These are phyloP conservation scores for Hypocrella siamensis DNA, from an alignment of 2,329 filamentous ascomycete genomes.

Conservation along the genomic window DNA sequence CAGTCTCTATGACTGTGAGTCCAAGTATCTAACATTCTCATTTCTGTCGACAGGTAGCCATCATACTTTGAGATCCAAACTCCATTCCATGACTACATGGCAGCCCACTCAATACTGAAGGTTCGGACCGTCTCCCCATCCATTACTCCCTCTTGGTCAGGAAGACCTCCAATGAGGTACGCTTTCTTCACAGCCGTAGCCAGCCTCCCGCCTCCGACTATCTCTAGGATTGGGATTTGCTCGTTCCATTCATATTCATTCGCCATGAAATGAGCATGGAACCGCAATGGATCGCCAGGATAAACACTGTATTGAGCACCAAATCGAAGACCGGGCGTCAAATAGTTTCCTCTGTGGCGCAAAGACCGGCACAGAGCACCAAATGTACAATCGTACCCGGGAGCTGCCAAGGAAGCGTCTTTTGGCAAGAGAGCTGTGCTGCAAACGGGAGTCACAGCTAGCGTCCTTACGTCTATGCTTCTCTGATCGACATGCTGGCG, in stretches of 20 bases:
- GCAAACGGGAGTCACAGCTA: constrained; percentile 17
- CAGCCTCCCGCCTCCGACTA: constrained; percentile 73
- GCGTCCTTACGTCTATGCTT: background rate
- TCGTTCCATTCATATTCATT: constrained; percentile 80
- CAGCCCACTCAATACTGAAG: constrained; percentile 88
- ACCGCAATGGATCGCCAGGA: constrained; percentile 84
- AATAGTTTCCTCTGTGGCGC: constrained; percentile 65
- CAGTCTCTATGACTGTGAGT: too few relatives aligned
- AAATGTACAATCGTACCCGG: constrained; percentile 5
- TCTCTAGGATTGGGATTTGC: constrained; percentile 66
- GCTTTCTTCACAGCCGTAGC: constrained; percentile 96
- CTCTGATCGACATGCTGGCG: background rate
- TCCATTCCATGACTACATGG: too few relatives aligned
- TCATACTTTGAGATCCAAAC: too few relatives aligned
- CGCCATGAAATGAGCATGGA: constrained; percentile 87
- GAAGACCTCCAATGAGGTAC: constrained; percentile 66
- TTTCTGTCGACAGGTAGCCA: too few relatives aligned
- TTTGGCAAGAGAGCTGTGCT: constrained; percentile 14
- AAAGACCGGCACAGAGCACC: constrained; percentile 60
- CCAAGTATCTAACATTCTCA: too few relatives aligned
- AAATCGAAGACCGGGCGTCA: constrained; percentile 84
- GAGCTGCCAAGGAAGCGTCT: constrained; percentile 4
- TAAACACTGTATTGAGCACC: constrained; percentile 92
- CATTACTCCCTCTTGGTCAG: constrained; percentile 16
- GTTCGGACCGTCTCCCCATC: constrained; percentile 38